These are phyloP conservation scores for Trypanosomatidae sp. DNA, from an alignment of 208 protist genomes.

Conservation along the genomic window DNA sequence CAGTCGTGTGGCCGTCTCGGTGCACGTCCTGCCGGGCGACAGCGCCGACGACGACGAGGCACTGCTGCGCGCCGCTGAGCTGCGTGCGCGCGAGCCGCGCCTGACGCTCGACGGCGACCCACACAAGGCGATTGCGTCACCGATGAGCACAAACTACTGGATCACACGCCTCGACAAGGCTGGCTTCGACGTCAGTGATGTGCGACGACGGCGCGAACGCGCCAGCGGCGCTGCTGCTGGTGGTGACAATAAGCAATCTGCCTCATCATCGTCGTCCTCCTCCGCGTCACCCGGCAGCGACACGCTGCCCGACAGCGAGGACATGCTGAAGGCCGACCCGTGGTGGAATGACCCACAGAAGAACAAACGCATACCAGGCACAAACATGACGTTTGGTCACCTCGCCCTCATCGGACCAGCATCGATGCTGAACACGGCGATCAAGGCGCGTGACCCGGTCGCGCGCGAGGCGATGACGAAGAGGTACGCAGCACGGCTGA, in stretches of 20 bases:
- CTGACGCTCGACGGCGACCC: slow-evolving; percentile 51
- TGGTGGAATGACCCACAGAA: slow-evolving; percentile 82
- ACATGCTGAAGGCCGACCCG: slow-evolving; percentile 79
- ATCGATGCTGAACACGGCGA: slow-evolving; percentile 83
- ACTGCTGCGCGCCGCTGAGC: slow-evolving; percentile 25
- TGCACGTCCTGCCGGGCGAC: slow-evolving; percentile 49
- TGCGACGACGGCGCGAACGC: slow-evolving; percentile 59
- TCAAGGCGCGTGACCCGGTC: slow-evolving; percentile 72
- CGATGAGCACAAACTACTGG: slow-evolving; percentile 83
- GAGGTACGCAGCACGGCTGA: slow-evolving; percentile 67
- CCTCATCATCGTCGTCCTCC: neutral
- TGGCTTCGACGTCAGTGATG: slow-evolving; percentile 74
- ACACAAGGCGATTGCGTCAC: slow-evolving; percentile 72
- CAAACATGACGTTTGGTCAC: slow-evolving; percentile 67
- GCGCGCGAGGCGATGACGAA: slow-evolving; percentile 75
- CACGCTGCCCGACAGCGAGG: slow-evolving; percentile 69
- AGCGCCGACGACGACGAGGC: slow-evolving; percentile 44
- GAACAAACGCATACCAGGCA: slow-evolving; percentile 69
- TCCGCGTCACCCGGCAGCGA: slow-evolving; percentile 1
- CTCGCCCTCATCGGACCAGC: slow-evolving; percentile 72
- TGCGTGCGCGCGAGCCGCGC: slow-evolving; percentile 21
- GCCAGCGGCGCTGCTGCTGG: slow-evolving; percentile 27
- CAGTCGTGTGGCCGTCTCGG: slow-evolving; percentile 48
- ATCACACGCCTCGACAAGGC: slow-evolving; percentile 68
- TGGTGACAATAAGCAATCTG: neutral